Evolutionary conservation across 192 early-diverging fungal species (phyloP), one percentile per base, ranked within the genome.

Genomic region (Piromyces finnis): DNA sequence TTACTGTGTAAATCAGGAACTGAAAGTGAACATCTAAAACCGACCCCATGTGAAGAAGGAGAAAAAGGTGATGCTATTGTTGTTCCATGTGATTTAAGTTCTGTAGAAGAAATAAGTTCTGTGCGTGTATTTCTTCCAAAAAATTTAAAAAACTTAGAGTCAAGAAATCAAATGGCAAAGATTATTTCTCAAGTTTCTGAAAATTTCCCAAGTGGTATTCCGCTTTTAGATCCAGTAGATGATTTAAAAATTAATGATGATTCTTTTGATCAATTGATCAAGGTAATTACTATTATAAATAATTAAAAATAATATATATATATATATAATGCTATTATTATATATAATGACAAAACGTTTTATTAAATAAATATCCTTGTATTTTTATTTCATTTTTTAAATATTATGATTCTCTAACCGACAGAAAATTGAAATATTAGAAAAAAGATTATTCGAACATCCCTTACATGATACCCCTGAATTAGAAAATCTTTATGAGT

Each of bases 161-260:
- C 84, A 29, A 85, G 93, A 37, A 84, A 84, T 32, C 87, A 93
- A 29, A 86, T 92, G 77, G 85, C 88, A 78, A 91, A 91, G 79
- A 90, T 87, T 14, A 78, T 99, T 13, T 78, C 86, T 36, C 93
- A 95, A 83, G 90, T 96, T 6, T 82, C 91, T 78, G 86, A 84
- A 79, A 89, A 95, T 36, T 92, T 96, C 77, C 86, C 88, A 5
- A 88, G 92, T 77, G 92, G 92, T 6, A 85, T 95, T 18, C 97
- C 95, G n/a, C 83, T 91, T 29, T 84, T 99, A 84, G 96, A 99
- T 81, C 95, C 97, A 18, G 84, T 96, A 36, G 87, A 90, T 41
- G 94, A 99, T 80, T 96, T 97, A 93, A 86, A 87, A 29, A 95
- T 99, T 81, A 89, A 84, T 59, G 95, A 96, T 77, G 87, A 89